phyloP scores from a whole-genome alignment of 495 filamentous ascomycete species.

The Podospora fimiseda region DNA sequence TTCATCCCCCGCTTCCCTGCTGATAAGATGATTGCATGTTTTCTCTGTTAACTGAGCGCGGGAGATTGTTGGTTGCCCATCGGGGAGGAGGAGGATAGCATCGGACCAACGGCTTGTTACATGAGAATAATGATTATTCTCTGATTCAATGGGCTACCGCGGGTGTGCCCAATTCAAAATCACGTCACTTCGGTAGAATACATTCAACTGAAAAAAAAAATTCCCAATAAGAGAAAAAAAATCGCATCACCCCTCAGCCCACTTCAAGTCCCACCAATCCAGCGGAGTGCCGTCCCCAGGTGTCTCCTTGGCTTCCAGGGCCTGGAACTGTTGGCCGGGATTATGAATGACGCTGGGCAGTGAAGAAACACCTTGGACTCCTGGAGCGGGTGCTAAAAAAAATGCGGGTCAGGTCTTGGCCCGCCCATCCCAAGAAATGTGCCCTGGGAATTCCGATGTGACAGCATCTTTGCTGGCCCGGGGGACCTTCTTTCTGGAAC shows the following conservation, averaged over 20 bases:
- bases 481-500: background rate
- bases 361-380: background rate
- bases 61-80: too few relatives aligned
- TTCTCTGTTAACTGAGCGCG: too few relatives aligned
- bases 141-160: background rate
- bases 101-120: background rate
- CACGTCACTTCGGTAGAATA: constrained; percentile 4
- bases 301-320: background rate
- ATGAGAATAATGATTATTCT: too few relatives aligned
- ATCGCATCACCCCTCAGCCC: constrained; percentile 2
- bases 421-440: constrained; percentile 10
- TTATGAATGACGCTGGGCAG: background rate
- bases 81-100: too few relatives aligned
- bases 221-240: background rate
- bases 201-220: background rate
- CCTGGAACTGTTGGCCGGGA: constrained; percentile 8
- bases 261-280: constrained; percentile 1
- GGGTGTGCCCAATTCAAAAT: background rate
- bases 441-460: constrained; percentile 25
- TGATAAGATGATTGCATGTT: too few relatives aligned
- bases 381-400: background rate
- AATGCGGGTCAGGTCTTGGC: constrained; percentile 1
- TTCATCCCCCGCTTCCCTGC: too few relatives aligned
- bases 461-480: constrained; percentile 8
- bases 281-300: constrained; percentile 1